Conservation (phyloP, 108 stramenopile species). For the Cyclotella sp. region DNA sequence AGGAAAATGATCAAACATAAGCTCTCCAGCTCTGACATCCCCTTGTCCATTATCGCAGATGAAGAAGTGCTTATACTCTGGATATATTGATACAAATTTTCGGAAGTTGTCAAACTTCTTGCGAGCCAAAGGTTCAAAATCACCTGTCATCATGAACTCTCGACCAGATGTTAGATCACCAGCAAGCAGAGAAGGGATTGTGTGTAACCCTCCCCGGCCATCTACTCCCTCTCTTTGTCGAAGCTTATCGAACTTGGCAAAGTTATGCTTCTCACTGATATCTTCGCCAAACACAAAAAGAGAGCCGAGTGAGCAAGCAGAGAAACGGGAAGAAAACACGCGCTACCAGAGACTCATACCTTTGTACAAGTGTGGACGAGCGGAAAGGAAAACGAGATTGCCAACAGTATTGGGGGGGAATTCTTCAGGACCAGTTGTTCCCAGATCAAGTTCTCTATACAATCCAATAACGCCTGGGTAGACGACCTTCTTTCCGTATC, state of each 20-base stretch:
- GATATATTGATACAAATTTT: conserved; percentile 80
- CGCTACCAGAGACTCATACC: background rate
- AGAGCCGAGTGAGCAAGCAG: background rate
- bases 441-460: conserved; percentile 96
- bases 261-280: conserved; percentile 89
- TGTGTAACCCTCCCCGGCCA: conserved; percentile 90
- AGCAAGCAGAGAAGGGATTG: conserved; percentile 92
- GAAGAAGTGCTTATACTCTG: conserved; percentile 96
- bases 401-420: conserved; percentile 85
- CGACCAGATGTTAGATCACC: conserved; percentile 94
- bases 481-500: conserved; percentile 85
- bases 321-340: background rate
- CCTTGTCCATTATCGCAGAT: conserved; percentile 99
- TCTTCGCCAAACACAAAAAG: conserved; percentile 42
- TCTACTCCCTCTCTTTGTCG: conserved; percentile 63
- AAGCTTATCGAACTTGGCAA: conserved; percentile 93
- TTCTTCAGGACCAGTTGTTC: conserved; percentile 89
- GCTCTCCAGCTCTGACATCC: conserved; percentile 95
- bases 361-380: conserved; percentile 98
- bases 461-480: conserved; percentile 98
- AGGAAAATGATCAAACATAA: conserved; percentile 92
- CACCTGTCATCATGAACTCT: conserved; percentile 88
- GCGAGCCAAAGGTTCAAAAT: conserved; percentile 89
- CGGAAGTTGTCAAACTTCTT: conserved; percentile 96
- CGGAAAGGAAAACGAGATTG: conserved; percentile 97